Base-by-base conservation (phyloP, 352 stramenopile genomes). In the Aphanomyces stellatus region DNA sequence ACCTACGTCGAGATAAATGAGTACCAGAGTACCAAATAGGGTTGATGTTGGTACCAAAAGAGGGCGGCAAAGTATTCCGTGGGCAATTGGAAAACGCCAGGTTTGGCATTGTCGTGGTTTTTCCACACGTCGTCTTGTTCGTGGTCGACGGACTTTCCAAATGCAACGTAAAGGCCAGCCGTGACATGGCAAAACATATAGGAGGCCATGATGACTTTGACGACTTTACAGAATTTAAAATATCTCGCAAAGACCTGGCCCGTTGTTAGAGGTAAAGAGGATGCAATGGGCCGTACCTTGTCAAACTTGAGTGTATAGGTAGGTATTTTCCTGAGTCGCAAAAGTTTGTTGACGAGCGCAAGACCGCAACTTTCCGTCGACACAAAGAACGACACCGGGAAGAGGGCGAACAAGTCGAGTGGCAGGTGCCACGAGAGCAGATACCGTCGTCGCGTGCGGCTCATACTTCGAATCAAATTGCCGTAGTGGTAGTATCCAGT, bases 181-280 rank as follows among this genome's bases (percentile, higher is more conserved):
- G 51, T 51, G 37, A 35, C 25, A 35, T 64, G 60, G n/a, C 43
- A 31, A 41, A 59, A 56, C 10, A 60, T 43, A 31, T 60, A 42
- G 13, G 19, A 30, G 31, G 59, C 60, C 8, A 48, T 41, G 28
- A 67, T 25, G 24, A 55, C 60, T 24, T 67, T 67, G 49, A 67
- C 41, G 11, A 67, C 24, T 48, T 67, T 67, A 41, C 31, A 57
- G 53, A 59, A 56, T 5, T n/a, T 56, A 30, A 67, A 67, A 34
- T 59, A 46, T 17, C 60, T 40, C 8, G 60, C 60, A 31, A 67
- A 67, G 37, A 67, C 27, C 60, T 67, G 31, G 1, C 8, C n/a
- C 4, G 27, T 33, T 17, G 30, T 57, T 8, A 35, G n/a, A n/a
- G n/a, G n/a, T n/a, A n/a, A n/a, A n/a, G n/a, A n/a, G 6, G 30